Evolutionary conservation across 441 rosid genomes (phyloP), one percentile per base, ranked within the genome.

Genomic region (Populus hybrid): DNA sequence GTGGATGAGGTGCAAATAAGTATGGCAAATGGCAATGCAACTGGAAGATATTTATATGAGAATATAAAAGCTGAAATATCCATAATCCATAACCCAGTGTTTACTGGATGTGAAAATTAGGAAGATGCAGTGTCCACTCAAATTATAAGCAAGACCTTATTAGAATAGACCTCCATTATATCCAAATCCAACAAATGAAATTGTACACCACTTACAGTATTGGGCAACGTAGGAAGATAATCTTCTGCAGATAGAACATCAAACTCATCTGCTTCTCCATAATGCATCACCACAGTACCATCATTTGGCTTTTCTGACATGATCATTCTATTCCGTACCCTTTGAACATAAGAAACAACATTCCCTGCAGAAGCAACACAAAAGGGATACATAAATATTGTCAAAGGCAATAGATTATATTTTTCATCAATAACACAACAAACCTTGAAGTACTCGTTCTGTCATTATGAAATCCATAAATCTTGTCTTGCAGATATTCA

Each of bases 201-300:
- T 38, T 35, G 20, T 28, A 69, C 6, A 26, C 42, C 86, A 90
- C 99, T 86, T 88, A 97, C 99, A 35, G 93, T 76, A 84, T 93
- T 97, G 69, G 99, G 97, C 82, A 94, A 79, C n/a, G 90, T 82
- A 20, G 97, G 89, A 74, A 97, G 91, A 85, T 83, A 72, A 69
- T 97, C 97, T 88, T 94, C 99, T 28, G 80, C 86, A n/a, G 88
- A 85, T 64, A 89, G 91, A 90, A 89, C 68, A 82, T 97, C 94
- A 53, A 78, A 85, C 69, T 94, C 97, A 45, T 91, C 94, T 68
- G 86, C 59, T 74, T 97, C 99, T 81, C 94, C 99, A 87, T 89
- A 91, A 79, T 83, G 86, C 86, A 93, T 82, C 76, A 94, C 97
- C 71, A 97, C 92, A 28, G 97, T 92, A 77, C 97, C 97, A 85